Evolutionary conservation across 2,329 filamentous ascomycete species (phyloP), one percentile per base, ranked within the genome.

Genomic region (Aspergillus quadrilineatus): DNA sequence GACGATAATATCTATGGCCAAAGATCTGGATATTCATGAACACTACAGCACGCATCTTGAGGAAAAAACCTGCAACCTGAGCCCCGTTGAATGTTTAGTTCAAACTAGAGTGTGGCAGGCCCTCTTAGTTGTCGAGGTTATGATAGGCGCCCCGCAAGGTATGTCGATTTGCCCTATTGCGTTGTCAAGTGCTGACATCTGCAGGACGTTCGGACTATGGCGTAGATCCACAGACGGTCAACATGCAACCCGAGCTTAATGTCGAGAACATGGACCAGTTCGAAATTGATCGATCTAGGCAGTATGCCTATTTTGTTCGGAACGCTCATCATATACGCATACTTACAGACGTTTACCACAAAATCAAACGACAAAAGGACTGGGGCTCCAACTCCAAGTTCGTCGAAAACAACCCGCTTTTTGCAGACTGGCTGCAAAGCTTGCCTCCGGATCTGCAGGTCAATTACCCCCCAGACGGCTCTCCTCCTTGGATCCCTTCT

Each of bases 131-230:
- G 88, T 91, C 60, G 93, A 97, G 74, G 82, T 92, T 42, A 96
- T 97, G 89, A 87, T 97, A 65, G 93, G 93, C 55, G 92, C 89
- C 17, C 90, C 93, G 3, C 92, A 97, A 85, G 93, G 92, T 91
- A 78, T 59, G 72, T 10, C 44, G 6, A 7, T 22, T 44, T 28
- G 22, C 17, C 26, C 37, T 4, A 36, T 15, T 12, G 7, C 29
- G 12, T 6, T 28, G 28, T 47, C 28, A 22, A 12, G 17, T 53
- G 46, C 60, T 68, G 55, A 71, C 59, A 46, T 50, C 58, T 28
- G 14, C 49, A 91, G 88, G 90, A 9, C 89, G 90, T 30, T 87
- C 85, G 47, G 91, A 96, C 71, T 84, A 93, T 56, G 82, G 88
- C 1, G 88, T 96, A 6, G 83, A 88, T 45, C 78, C 86, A 28